Percentiles rank a stretch among this genome's conserved stretches.
Evolutionary conservation across 371 early-diverging fungal species (phyloP).

Genomic region (Capillidium heterosporum): DNA sequence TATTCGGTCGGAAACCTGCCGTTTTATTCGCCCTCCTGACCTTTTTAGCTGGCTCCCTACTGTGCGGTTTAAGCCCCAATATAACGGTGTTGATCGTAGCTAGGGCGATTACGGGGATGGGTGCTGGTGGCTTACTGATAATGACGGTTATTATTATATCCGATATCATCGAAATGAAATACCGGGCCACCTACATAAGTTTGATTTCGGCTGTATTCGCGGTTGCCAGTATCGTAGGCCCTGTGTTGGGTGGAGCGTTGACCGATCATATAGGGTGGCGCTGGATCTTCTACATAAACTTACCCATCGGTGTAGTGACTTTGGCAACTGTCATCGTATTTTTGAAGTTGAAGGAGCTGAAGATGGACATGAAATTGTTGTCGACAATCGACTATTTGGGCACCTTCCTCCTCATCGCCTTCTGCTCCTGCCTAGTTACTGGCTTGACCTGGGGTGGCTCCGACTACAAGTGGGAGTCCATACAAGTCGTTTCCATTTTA

Average conservation of each 20-base stretch:
- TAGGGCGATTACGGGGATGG: constrained; percentile 35
- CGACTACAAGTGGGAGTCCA: constrained; percentile 20
- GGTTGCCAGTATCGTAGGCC: constrained; percentile 46
- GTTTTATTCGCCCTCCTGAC: constrained; percentile 20
- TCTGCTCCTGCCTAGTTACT: constrained; percentile 22
- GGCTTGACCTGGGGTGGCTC: constrained; percentile 27
- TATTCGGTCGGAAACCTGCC: constrained; percentile 37
- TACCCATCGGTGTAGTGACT: constrained; percentile 35
- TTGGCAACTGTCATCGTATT: constrained; percentile 19
- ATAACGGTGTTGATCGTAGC: constrained; percentile 42
- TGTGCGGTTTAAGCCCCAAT: constrained; percentile 25
- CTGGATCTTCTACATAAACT: constrained; percentile 59
- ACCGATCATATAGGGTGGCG: constrained; percentile 27
- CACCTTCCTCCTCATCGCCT: constrained; percentile 15
- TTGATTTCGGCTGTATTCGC: constrained; percentile 26
- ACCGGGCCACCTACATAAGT: constrained; percentile 27
- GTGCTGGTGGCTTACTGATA: constrained; percentile 54
- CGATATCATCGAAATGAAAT: constrained; percentile 7
- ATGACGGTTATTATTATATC: constrained; percentile 55
- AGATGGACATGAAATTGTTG: constrained; percentile 21
- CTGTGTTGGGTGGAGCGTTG: constrained; percentile 52
- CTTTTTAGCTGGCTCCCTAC: constrained; percentile 26
- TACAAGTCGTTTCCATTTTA: constrained; percentile 27
- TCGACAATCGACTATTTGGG: constrained; percentile 43
- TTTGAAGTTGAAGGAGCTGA: constrained; percentile 19